Percentiles rank a stretch among this genome's conserved stretches.
Conservation (phyloP, 805 yeast genomes). For the Zygotorulaspora chibaensis region DNA sequence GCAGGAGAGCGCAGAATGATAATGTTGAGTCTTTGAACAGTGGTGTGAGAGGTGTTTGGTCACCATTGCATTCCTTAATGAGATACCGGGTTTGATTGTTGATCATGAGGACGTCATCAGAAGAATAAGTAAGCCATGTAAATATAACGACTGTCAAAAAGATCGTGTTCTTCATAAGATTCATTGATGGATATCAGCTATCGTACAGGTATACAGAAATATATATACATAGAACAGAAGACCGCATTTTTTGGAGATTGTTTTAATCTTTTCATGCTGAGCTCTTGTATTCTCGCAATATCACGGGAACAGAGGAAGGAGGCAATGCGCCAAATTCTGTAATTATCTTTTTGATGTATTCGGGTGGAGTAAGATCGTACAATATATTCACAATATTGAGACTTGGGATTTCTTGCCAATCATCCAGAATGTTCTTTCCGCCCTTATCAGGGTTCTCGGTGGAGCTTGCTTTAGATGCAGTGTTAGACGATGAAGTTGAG, state of each 20-base stretch:
- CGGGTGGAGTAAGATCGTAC: constrained; percentile 93
- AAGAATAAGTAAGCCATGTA: not conserved
- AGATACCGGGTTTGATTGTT: constrained; percentile 19
- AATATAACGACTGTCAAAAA: too few species aligned
- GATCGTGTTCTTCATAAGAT: too few species aligned
- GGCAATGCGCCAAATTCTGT: constrained; percentile 96
- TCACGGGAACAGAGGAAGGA: constrained; percentile 97
- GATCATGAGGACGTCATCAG: not conserved
- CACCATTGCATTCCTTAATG: constrained; percentile 69
- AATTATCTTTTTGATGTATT: constrained; percentile 86
- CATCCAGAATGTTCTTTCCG: constrained; percentile 44
- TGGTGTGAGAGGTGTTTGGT: constrained; percentile 95
- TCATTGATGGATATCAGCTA: too few species aligned
- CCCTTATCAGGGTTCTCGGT: constrained; percentile 30
- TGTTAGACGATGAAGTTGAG: constrained; percentile 27
- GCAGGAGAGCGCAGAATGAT: constrained; percentile 59
- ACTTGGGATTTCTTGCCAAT: constrained; percentile 60
- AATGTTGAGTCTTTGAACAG: constrained; percentile 77
- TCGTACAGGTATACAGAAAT: not conserved
- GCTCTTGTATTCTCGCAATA: constrained; percentile 82
- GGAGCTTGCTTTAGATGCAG: constrained; percentile 17
- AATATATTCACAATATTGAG: constrained; percentile 77
- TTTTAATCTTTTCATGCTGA: constrained; percentile 23
- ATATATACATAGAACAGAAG: not conserved
- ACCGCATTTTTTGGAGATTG: not conserved